Evolutionary conservation across 495 filamentous ascomycete species (phyloP).

Genomic region (Annulohypoxylon stygium): DNA sequence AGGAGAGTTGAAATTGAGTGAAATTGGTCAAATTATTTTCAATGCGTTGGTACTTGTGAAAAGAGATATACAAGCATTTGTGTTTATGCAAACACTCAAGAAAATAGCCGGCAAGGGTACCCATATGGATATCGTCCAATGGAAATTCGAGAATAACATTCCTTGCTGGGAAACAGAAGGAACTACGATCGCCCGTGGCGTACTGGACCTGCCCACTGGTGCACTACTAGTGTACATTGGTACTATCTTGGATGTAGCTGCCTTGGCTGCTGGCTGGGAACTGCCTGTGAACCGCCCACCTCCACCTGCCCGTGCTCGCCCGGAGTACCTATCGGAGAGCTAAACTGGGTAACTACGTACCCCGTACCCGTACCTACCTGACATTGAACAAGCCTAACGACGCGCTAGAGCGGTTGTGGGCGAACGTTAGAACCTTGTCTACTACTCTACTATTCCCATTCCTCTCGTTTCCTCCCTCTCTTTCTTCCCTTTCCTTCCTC

Average conservation of each 20-base stretch:
- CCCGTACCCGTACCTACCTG: slow-evolving; percentile 5
- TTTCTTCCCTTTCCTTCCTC: slow-evolving; percentile 44
- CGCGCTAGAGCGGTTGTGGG: neutral
- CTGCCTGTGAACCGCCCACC: neutral
- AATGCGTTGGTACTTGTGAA: slow-evolving; percentile 34
- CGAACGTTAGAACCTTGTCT: neutral
- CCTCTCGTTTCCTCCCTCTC: slow-evolving; percentile 42
- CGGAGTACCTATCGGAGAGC: slow-evolving; percentile 21
- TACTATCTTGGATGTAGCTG: no score
- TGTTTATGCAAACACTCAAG: slow-evolving; percentile 37
- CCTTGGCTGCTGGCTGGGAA: no score
- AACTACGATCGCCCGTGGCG: neutral
- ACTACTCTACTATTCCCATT: slow-evolving; percentile 28
- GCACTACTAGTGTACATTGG: neutral
- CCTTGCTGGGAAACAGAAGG: slow-evolving; percentile 14
- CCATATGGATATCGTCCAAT: slow-evolving; percentile 20
- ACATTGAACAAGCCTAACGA: neutral
- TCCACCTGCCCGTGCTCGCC: slow-evolving; percentile 5
- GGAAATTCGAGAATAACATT: slow-evolving; percentile 22
- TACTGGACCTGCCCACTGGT: no score
- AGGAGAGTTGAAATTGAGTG: neutral
- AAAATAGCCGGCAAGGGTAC: slow-evolving; percentile 28
- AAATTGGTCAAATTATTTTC: slow-evolving; percentile 24
- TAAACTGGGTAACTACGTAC: slow-evolving; percentile 10
- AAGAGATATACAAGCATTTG: slow-evolving; percentile 17